Conservation (phyloP, 257 asterid species). For the Nemophila menziesii region DNA sequence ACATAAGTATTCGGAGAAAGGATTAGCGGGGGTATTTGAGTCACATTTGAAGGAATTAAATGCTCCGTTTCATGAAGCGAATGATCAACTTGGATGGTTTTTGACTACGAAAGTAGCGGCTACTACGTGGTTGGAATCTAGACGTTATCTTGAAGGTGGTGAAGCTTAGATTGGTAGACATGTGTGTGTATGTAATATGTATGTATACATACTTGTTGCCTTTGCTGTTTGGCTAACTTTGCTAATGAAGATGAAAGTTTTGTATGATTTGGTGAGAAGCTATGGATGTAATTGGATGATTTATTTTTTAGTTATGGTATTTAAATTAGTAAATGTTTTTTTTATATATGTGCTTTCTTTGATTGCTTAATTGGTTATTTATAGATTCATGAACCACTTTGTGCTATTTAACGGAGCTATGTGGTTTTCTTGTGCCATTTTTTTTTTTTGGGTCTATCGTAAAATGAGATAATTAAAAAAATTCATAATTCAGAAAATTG, state of each 20-base stretch:
- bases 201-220: neutral
- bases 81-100: slow-evolving; percentile 76
- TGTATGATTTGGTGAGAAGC: neutral
- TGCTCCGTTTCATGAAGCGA: slow-evolving; percentile 83
- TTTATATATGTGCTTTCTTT: no score
- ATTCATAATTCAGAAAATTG: no score
- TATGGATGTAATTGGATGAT: neutral
- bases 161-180: slow-evolving; percentile 15
- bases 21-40: slow-evolving; percentile 55
- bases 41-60: slow-evolving; percentile 62
- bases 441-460: no score
- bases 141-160: slow-evolving; percentile 28
- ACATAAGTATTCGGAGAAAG: slow-evolving; percentile 73
- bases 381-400: no score
- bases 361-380: no score
- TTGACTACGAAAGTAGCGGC: slow-evolving; percentile 86
- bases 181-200: slow-evolving; percentile 3
- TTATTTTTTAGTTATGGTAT: slow-evolving; percentile 7
- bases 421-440: no score
- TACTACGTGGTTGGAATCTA: slow-evolving; percentile 64
- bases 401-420: no score
- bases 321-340: no score
- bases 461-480: no score
- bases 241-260: slow-evolving; percentile 5
- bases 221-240: neutral